These are phyloP conservation scores for Przewalskia tangutica DNA, from an alignment of 257 asterid genomes.

Conservation along the genomic window DNA sequence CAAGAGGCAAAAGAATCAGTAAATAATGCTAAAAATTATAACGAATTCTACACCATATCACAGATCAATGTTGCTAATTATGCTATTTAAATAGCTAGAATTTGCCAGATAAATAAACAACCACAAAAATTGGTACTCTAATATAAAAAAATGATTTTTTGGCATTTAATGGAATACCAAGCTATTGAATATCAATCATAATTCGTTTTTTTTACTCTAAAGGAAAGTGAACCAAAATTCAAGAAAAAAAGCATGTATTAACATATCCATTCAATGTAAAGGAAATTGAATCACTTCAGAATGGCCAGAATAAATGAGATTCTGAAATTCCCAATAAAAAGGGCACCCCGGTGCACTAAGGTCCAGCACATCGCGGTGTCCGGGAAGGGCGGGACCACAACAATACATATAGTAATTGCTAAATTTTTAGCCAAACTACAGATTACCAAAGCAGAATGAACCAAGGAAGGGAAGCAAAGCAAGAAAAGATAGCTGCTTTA, in stretches of 20 bases:
- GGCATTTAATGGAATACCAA: not conserved
- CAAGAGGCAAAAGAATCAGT: not conserved
- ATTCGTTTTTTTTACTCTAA: not conserved
- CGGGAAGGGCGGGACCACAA: too few relatives aligned
- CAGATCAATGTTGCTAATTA: not conserved
- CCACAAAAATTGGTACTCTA: not conserved
- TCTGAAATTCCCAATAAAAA: not conserved
- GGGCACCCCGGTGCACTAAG: too few relatives aligned
- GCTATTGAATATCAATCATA: not conserved
- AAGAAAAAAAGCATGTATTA: not conserved
- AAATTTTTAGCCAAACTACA: not conserved
- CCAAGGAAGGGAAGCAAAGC: not conserved
- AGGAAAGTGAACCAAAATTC: not conserved
- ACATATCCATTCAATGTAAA: not conserved
- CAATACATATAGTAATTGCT: not conserved
- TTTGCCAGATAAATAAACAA: not conserved
- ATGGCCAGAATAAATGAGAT: not conserved
- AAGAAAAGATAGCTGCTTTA: not conserved
- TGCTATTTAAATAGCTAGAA: not conserved
- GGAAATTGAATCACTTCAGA: not conserved
- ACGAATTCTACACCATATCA: not conserved
- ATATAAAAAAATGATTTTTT: not conserved
- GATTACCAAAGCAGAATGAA: not conserved
- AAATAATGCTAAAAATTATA: not conserved
- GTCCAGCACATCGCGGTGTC: too few relatives aligned